Evolutionary conservation across 1,284 basidiomycete genomes (phyloP), one percentile per base, ranked within the genome.

Genomic region (Tilletiopsis washingtonensis): DNA sequence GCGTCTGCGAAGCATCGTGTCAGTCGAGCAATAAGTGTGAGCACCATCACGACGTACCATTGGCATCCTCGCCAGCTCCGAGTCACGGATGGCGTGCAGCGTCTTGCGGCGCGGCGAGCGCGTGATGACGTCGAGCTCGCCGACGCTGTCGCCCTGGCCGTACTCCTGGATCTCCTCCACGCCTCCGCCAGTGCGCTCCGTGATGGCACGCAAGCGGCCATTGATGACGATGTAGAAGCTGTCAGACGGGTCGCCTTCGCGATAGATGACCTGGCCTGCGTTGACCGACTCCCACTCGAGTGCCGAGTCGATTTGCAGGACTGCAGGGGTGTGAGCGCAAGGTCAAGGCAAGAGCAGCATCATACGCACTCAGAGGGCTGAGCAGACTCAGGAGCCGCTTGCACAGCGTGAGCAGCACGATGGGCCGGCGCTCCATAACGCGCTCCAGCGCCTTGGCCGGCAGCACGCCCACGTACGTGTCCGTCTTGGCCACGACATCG

Each of bases 201-300:
- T 81, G 40, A 82, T 75, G 1, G 90, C 86, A 54, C 93, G 83
- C 17, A 99, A 76, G 58, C 93, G 90, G 36, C 93, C 93, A 67
- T 97, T 97, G 75, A 98, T 91, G 60, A 98, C 62, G 49, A 99
- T 94, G 74, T 94, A 98, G 75, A 98, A 96, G 67, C 90, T 91
- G 65, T 94, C 88, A 69, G 85, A 88, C 23, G 76, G 78, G 61
- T 97, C 94, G 27, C 88, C 84, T 39, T 93, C 86, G 23, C 91
- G 81, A 83, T 91, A 97, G 45, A 94, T 79, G 36, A 91, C 84
- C 58, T 80, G 89, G 0, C 94, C 90, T 0, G 91, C 91, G 59
- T 85, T 84, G 3, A 94, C 88, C 74, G 97, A 91, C 81, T 91
- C 87, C 93, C 93, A 98, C 71, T 99, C 93, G 53, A 99, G 78